Percentiles rank a stretch among this genome's conserved stretches.
Conservation (phyloP, 768 basidiomycete genomes). For the Calocybe cyanea region DNA sequence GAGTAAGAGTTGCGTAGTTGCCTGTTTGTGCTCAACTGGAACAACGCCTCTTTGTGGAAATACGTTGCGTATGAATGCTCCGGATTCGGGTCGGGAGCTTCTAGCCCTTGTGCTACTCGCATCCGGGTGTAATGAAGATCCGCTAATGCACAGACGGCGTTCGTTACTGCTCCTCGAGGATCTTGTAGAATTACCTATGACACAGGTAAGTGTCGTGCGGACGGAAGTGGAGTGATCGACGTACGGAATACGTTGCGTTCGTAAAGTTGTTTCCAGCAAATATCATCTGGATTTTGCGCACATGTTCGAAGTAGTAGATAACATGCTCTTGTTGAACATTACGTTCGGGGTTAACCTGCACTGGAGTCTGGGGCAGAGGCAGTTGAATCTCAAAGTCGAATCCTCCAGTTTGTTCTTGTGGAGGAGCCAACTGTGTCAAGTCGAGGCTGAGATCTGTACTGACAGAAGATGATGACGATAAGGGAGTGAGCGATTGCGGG, state of each 20-base stretch:
- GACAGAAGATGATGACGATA: constrained; percentile 25
- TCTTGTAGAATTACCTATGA: constrained; percentile 54
- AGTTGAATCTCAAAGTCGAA: constrained; percentile 30
- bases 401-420: constrained; percentile 24
- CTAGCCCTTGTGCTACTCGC: constrained; percentile 59
- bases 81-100: constrained; percentile 47
- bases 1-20: constrained; percentile 50
- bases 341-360: constrained; percentile 21
- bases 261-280: constrained; percentile 62
- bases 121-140: constrained; percentile 63
- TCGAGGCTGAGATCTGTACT: constrained; percentile 26
- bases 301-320: constrained; percentile 72
- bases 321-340: constrained; percentile 57
- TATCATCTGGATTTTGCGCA: constrained; percentile 61
- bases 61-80: constrained; percentile 59
- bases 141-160: constrained; percentile 73
- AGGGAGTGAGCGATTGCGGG: constrained; percentile 21
- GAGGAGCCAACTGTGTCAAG: constrained; percentile 28
- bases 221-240: constrained; percentile 20
- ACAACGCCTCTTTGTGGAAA: constrained; percentile 66
- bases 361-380: constrained; percentile 20
- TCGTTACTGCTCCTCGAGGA: constrained; percentile 66
- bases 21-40: constrained; percentile 54
- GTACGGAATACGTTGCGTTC: constrained; percentile 63
- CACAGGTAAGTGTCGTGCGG: constrained; percentile 2